Conservation (phyloP, 371 early-diverging fungal species). For the Syncephalastrum monosporum region DNA sequence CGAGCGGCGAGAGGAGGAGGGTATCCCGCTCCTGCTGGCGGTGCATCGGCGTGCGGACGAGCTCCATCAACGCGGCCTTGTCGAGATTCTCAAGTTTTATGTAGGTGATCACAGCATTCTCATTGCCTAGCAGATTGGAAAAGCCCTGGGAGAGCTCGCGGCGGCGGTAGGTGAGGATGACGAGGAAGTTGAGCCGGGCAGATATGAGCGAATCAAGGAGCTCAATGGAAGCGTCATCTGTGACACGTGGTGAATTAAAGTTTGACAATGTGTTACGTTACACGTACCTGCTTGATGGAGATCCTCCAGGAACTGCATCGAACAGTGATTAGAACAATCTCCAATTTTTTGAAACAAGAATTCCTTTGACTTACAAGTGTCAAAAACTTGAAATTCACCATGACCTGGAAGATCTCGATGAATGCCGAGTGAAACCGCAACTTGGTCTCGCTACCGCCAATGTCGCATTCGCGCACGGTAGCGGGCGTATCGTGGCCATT, state of each 20-base stretch:
- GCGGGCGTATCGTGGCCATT: slow-evolving; percentile 12
- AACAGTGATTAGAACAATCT: slow-evolving; percentile 7
- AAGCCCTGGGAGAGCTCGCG: slow-evolving; percentile 21
- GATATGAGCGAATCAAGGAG: slow-evolving; percentile 40
- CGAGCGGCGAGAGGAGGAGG: slow-evolving; percentile 31
- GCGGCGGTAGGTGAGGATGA: slow-evolving; percentile 41
- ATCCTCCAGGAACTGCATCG: slow-evolving; percentile 47
- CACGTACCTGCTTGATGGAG: slow-evolving; percentile 52
- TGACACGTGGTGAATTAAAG: slow-evolving; percentile 2
- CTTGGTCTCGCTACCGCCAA: slow-evolving; percentile 42
- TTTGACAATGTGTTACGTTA: slow-evolving; percentile 9
- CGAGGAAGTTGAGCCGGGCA: slow-evolving; percentile 35
- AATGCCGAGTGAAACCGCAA: slow-evolving; percentile 46
- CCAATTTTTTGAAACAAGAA: background rate
- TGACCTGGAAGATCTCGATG: slow-evolving; percentile 45
- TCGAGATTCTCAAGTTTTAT: slow-evolving; percentile 39
- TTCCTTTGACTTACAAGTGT: slow-evolving; percentile 36
- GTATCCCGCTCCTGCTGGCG: slow-evolving; percentile 35
- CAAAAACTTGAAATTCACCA: slow-evolving; percentile 45
- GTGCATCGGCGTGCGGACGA: slow-evolving; percentile 43
- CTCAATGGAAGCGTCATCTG: slow-evolving; percentile 50
- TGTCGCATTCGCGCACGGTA: slow-evolving; percentile 19
- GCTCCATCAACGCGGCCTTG: slow-evolving; percentile 35
- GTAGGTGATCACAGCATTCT: slow-evolving; percentile 30
- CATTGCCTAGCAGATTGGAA: slow-evolving; percentile 25